Base-by-base conservation (phyloP, 768 basidiomycete species). In the Amyloporia xantha region DNA sequence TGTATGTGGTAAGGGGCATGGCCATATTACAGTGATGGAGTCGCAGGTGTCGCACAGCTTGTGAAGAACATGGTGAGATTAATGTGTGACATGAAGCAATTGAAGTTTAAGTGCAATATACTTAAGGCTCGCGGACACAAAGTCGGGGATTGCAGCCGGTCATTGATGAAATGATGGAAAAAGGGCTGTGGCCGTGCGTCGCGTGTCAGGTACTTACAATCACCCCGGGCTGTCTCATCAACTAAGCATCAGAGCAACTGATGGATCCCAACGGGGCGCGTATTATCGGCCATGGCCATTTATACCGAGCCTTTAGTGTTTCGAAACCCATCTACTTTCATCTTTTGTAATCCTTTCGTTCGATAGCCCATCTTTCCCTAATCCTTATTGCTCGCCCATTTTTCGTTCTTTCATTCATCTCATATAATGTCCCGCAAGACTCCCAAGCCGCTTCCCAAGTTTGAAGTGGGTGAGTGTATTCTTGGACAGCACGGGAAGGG, bases 371-470 rank as follows among this genome's bases (percentile, higher is more conserved):
- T 40, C 44, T 47, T 50, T 40, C 27, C 43, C 48, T 52, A 39
- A 39, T 48, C 40, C 41, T 49, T 49, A 38, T 46, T 53, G 57
- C 52, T 50, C 48, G 56, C 45, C 50, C 48, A 51, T 54, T 56
- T 53, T 56, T 54, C 48, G 45, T 47, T 54, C 57, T 56, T 49
- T 53, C 57, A 50, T 54, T 59, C 60, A 54, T 39, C 30, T 21
- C 40, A 47, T 33, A 20, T 39, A 41, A 77, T 79, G 76, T 78
- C 78, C 52, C 58, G 54, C 58, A 85, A 79, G 72, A 66, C 63
- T 53, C 66, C 71, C 48, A 86, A 84, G 70, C 75, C 79, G 57
- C 73, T 86, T 50, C 83, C 85, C 59, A 82, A 80, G 67, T 86
- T 86, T 60, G 79, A 86, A 62, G 76, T 81, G 52, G 82, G 85